Conservation (phyloP, 257 asterid species). For the Plantago ovata region DNA sequence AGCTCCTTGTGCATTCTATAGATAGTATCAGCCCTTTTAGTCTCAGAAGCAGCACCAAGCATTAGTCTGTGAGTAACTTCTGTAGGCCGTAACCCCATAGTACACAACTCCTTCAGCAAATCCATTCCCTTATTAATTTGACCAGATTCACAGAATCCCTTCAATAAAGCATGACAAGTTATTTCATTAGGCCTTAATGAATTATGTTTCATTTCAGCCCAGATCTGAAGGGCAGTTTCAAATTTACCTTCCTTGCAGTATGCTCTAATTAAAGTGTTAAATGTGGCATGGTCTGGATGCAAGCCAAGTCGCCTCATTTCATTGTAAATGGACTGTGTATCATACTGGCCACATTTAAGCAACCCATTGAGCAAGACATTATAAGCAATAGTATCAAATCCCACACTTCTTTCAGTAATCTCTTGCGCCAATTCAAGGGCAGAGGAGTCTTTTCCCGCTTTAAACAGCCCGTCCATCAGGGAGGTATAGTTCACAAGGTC, state of each 20-base stretch:
- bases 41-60: constrained; percentile 60
- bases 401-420: constrained; percentile 45
- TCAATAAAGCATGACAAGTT: constrained; percentile 59
- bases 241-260: constrained; percentile 66
- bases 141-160: constrained; percentile 74
- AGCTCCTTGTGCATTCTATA: constrained; percentile 57
- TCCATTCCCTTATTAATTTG: constrained; percentile 48
- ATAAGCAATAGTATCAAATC: constrained; percentile 62
- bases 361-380: constrained; percentile 78
- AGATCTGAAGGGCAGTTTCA: constrained; percentile 46
- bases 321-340: constrained; percentile 52
- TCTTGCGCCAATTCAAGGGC: constrained; percentile 74
- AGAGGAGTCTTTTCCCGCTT: constrained; percentile 63
- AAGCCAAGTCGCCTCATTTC: constrained; percentile 57
- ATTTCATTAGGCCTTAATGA: constrained; percentile 59
- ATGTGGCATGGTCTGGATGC: constrained; percentile 69
- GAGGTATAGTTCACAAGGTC: constrained; percentile 80
- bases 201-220: constrained; percentile 60
- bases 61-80: constrained; percentile 49
- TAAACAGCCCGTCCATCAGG: constrained; percentile 79
- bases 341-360: constrained; percentile 58
- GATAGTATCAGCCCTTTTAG: constrained; percentile 53
- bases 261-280: constrained; percentile 61
- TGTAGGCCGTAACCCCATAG: constrained; percentile 54
- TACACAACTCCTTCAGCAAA: constrained; percentile 51